Evolutionary conservation across 352 stramenopile species (phyloP).

Genomic region (Pythium utonaiense): DNA sequence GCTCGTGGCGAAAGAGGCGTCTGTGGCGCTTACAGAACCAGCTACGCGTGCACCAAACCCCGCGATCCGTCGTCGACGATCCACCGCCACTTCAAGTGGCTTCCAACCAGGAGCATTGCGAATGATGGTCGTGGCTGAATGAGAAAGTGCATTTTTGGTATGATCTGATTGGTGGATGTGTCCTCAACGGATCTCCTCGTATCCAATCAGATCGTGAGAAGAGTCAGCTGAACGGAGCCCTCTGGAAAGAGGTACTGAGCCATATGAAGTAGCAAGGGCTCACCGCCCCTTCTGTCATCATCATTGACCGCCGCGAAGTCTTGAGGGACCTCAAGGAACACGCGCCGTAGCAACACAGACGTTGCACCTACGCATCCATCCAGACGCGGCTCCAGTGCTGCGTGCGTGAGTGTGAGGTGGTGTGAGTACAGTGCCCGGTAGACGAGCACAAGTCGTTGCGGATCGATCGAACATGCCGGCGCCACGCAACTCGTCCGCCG

Average conservation of each 20-base stretch:
- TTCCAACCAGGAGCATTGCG: not conserved
- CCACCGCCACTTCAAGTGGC: not conserved
- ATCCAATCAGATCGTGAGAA: not conserved
- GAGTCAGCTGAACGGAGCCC: not conserved
- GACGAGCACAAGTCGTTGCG: too few species aligned
- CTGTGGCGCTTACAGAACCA: not conserved
- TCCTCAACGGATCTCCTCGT: not conserved
- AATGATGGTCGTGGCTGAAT: not conserved
- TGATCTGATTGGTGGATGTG: not conserved
- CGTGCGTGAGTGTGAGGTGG: not conserved
- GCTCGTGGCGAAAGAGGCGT: constrained; percentile 40
- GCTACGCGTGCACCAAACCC: not conserved
- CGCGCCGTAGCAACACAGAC: not conserved
- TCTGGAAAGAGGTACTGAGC: not conserved
- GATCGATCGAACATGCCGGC: not conserved
- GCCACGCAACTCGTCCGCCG: constrained; percentile 23
- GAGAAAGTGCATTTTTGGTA: not conserved
- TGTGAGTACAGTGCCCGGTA: not conserved
- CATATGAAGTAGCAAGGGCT: not conserved
- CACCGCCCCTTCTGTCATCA: not conserved
- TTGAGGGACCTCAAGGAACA: not conserved
- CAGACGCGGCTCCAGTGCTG: too few species aligned
- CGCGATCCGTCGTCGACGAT: not conserved
- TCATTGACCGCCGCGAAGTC: not conserved
- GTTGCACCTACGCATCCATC: too few species aligned